Evolutionary conservation across 148 eudicot species (phyloP).

Genomic region (Cornus florida): DNA sequence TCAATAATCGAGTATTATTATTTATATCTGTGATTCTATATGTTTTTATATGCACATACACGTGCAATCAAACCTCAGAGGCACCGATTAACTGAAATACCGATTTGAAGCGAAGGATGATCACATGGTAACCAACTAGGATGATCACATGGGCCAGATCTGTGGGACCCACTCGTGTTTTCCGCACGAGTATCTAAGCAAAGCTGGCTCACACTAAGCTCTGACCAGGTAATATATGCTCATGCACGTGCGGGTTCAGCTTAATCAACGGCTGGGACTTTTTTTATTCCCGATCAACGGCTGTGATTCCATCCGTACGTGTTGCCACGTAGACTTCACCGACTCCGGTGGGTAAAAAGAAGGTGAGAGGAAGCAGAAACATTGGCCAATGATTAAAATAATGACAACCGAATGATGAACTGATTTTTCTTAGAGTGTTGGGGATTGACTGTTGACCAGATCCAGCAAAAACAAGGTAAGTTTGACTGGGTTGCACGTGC

Average conservation of each 20-base stretch:
- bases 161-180: not conserved
- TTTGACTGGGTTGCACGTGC: conserved; percentile 15
- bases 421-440: not conserved
- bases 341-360: not conserved
- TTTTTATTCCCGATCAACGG: not conserved
- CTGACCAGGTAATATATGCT: conserved; percentile 5
- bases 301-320: not conserved
- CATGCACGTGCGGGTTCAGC: conserved; percentile 18
- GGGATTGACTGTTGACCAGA: conserved; percentile 22
- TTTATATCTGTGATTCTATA: too few relatives aligned
- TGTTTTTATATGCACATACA: too few relatives aligned
- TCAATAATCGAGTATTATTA: too few relatives aligned
- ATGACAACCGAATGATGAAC: conserved; percentile 17
- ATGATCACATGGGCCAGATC: not conserved
- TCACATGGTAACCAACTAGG: conserved; percentile 23
- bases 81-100: conserved; percentile 7
- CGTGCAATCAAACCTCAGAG: too few relatives aligned
- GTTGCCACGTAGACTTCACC: not conserved
- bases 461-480: not conserved
- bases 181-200: conserved; percentile 2
- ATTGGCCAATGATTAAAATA: not conserved
- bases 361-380: too few relatives aligned
- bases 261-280: not conserved
- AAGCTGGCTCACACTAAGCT: conserved; percentile 6
- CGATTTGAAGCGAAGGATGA: not conserved